These are phyloP conservation scores for Elaeis oleifera DNA, from an alignment of 202 grass and related monocot species.

Conservation along the genomic window DNA sequence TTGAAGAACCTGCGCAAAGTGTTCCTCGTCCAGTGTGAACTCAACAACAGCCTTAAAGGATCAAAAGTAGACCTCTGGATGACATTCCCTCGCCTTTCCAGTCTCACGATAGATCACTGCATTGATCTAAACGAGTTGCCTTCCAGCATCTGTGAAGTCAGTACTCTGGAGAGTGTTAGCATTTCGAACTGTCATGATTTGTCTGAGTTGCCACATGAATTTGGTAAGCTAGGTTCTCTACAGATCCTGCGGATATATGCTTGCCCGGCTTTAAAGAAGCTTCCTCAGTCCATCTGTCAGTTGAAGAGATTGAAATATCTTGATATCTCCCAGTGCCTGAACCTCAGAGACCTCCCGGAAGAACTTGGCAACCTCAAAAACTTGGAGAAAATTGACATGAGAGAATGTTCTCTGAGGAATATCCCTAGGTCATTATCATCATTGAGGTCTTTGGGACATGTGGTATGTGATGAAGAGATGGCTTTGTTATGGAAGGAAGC, in stretches of 20 bases:
- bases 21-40: slow-evolving; percentile 69
- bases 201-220: slow-evolving; percentile 60
- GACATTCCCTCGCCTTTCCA: slow-evolving; percentile 66
- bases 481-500: slow-evolving; percentile 80
- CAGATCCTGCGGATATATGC: slow-evolving; percentile 71
- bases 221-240: slow-evolving; percentile 69
- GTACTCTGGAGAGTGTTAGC: slow-evolving; percentile 57
- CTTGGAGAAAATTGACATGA: slow-evolving; percentile 96
- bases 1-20: slow-evolving; percentile 73
- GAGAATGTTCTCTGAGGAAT: slow-evolving; percentile 77
- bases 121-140: slow-evolving; percentile 81
- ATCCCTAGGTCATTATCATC: slow-evolving; percentile 74
- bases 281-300: slow-evolving; percentile 66
- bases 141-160: slow-evolving; percentile 65
- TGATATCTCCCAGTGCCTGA: slow-evolving; percentile 88
- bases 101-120: slow-evolving; percentile 89
- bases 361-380: slow-evolving; percentile 81
- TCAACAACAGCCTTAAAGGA: slow-evolving; percentile 54
- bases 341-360: slow-evolving; percentile 76
- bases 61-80: slow-evolving; percentile 65
- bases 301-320: slow-evolving; percentile 82
- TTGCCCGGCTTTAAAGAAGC: slow-evolving; percentile 54
- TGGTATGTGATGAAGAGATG: slow-evolving; percentile 89
- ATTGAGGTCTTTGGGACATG: slow-evolving; percentile 76
- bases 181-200: slow-evolving; percentile 96